Conservation (phyloP, 139 green algal species). For the Chlamydomonas sphaeroides region DNA sequence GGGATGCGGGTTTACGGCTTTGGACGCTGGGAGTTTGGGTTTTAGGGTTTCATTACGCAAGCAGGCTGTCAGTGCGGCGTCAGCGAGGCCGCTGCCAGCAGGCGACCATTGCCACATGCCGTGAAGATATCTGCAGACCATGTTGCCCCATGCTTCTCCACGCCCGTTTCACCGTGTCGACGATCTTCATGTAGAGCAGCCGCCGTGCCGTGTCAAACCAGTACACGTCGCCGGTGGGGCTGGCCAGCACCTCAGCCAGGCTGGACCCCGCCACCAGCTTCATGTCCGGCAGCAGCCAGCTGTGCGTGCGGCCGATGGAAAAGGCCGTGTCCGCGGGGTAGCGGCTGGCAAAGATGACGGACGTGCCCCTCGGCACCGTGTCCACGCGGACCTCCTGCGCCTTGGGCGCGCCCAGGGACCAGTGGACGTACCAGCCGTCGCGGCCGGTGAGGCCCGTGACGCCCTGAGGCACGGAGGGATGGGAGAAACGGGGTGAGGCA, state of each 20-base stretch:
- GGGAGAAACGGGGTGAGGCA: too few species aligned
- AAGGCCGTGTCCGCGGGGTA: slow-evolving; percentile 51
- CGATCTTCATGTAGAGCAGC: too few species aligned
- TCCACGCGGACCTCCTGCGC: not conserved
- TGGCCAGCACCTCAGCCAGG: not conserved
- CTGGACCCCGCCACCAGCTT: not conserved
- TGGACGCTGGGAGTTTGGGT: too few species aligned
- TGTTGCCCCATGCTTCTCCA: too few species aligned
- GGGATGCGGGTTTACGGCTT: too few species aligned
- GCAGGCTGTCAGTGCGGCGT: too few species aligned
- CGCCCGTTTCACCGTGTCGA: too few species aligned
- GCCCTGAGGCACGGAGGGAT: not conserved
- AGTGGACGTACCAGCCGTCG: slow-evolving; percentile 2
- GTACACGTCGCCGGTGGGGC: not conserved
- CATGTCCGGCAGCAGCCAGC: not conserved
- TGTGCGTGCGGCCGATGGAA: not conserved
- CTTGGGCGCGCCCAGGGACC: not conserved
- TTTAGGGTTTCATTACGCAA: too few species aligned
- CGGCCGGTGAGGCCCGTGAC: not conserved
- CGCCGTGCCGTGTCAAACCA: not conserved
- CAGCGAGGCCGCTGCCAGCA: too few species aligned
- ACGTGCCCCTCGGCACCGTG: slow-evolving; percentile 36
- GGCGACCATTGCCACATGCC: too few species aligned
- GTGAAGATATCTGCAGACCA: too few species aligned
- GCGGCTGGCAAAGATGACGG: slow-evolving; percentile 55